These are phyloP conservation scores for Hordeum marinum DNA, from an alignment of 176 grass and related monocot species.

Conservation along the genomic window DNA sequence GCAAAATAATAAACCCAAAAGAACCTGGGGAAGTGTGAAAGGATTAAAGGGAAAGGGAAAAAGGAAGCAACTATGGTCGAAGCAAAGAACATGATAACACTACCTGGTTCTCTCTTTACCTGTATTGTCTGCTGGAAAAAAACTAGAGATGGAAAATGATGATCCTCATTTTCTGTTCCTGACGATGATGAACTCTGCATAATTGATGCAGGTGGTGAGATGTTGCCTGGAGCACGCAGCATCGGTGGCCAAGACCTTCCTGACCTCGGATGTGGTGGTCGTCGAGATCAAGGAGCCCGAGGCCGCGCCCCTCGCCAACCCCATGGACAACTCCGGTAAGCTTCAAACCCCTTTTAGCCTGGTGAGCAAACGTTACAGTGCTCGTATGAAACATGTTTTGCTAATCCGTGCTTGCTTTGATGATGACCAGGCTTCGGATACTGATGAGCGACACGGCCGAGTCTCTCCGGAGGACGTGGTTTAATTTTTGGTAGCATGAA, in stretches of 20 bases:
- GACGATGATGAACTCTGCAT: neutral
- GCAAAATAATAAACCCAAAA: neutral
- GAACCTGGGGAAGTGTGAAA: neutral
- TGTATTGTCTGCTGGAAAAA: neutral
- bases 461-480: neutral
- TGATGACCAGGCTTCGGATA: slow-evolving; percentile 57
- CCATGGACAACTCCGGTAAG: slow-evolving; percentile 90
- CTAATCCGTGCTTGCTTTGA: neutral
- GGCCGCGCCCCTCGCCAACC: slow-evolving; percentile 49
- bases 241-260: slow-evolving; percentile 91
- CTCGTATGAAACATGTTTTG: neutral
- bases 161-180: no score
- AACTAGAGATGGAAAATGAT: no score
- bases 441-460: slow-evolving; percentile 34
- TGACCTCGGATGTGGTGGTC: slow-evolving; percentile 78
- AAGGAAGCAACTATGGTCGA: neutral
- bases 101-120: neutral
- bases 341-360: no score
- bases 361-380: no score
- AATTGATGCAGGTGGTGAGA: slow-evolving; percentile 68
- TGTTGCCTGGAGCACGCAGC: slow-evolving; percentile 90
- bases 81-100: neutral
- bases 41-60: neutral
- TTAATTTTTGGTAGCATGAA: slow-evolving; percentile 26
- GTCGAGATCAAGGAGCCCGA: slow-evolving; percentile 90